Evolutionary conservation across 106 monocot species (phyloP), one percentile per base, ranked within the genome.

Genomic region (Xerophyta viscosa): DNA sequence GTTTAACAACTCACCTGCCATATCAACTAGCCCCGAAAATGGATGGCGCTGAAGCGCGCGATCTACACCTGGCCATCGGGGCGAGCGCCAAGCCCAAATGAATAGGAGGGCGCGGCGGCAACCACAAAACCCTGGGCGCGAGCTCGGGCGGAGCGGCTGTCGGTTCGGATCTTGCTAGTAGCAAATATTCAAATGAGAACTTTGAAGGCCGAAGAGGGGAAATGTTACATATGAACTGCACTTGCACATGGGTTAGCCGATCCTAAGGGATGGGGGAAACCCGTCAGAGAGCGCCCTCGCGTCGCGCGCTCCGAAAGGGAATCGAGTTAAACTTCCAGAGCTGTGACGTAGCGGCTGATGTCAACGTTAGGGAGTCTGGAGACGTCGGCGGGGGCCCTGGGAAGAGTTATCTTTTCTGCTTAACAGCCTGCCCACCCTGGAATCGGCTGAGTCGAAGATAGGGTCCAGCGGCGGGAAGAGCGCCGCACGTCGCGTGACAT

Each of bases 21-120:
- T 70, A 77, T 77, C 65, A 65, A 77, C 65, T 70, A 70, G 64
- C 60, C 76, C 60, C 49, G 48, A 77, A 77, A 77, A 77, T 77
- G 50, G 63, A 71, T 64, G 55, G 58, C 41, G 47, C 25, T 36
- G 7, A 36, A 36, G 33, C 33, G 33, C 11, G 49, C 41, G 36
- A 73, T 68, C 64, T 49, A 70, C 54, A 73, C 68, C 29, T 39
- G 44, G 43, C 66, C 70, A 44, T 70, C 66, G 29, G 43, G 62
- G 62, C 29, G 31, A 56, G 2, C 20, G 52, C 33, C 39, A 55
- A 20, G 48, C 70, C 55, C 46, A 11, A 31, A 66, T 56, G 66
- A 66, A 56, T 66, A 66, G 66, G 66, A 55, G 46, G 64, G 71
- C 31, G 27, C 23, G 58, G 58, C n/a, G 43, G 58, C 45, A 27